These are phyloP conservation scores for Cryphonectria carpinicola DNA, from an alignment of 2,329 filamentous ascomycete species.

Conservation along the genomic window DNA sequence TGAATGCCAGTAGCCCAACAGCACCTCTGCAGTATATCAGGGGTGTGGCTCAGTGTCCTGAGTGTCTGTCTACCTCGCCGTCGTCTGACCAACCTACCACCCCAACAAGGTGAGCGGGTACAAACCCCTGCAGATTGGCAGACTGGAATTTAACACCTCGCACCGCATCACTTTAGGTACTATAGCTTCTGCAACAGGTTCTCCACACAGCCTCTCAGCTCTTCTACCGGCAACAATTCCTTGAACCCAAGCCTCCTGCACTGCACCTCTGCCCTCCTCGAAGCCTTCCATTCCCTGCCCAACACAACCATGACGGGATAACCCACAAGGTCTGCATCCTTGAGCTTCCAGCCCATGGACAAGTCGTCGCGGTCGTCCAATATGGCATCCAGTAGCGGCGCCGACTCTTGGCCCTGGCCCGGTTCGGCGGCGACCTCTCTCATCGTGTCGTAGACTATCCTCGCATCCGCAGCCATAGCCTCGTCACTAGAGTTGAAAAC, in stretches of 20 bases:
- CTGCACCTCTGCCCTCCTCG: conserved; percentile 73
- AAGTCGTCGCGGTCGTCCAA: conserved; percentile 71
- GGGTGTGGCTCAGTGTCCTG: no score
- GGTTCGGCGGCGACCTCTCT: conserved; percentile 20
- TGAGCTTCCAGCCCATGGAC: conserved; percentile 80
- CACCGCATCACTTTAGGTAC: conserved; percentile 18
- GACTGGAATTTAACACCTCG: neutral
- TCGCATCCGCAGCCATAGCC: conserved; percentile 51
- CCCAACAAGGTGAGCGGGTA: no score
- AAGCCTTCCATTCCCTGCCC: conserved; percentile 68
- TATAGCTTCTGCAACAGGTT: conserved; percentile 57
- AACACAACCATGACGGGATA: conserved; percentile 84
- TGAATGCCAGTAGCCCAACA: no score
- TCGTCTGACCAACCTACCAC: no score
- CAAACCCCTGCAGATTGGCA: neutral
- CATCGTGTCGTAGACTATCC: conserved; percentile 67
- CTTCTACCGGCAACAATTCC: conserved; percentile 58
- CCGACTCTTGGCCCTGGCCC: conserved; percentile 5
- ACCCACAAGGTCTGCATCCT: conserved; percentile 86
- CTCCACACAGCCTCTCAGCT: conserved; percentile 51
- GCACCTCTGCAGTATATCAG: no score
- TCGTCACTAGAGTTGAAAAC: conserved; percentile 51
- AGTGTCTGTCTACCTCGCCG: no score
- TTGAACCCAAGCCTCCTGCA: conserved; percentile 70
- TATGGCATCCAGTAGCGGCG: conserved; percentile 60